Evolutionary conservation across 208 protist species (phyloP), one percentile per base, ranked within the genome.

Genomic region (Crithidia acanthocephali): DNA sequence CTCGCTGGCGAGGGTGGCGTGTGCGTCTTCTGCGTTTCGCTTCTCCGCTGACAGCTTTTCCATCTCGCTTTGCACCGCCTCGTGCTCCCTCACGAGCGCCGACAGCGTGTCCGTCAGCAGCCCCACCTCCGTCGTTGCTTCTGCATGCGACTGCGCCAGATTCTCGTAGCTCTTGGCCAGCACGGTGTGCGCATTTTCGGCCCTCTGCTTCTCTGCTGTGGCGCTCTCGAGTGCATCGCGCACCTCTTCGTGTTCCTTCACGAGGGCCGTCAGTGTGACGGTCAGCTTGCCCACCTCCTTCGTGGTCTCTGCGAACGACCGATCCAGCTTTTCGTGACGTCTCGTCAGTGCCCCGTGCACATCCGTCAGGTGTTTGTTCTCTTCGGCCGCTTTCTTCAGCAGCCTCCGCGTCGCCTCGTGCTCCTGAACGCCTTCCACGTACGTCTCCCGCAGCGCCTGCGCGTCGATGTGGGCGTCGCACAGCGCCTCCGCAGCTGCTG

Each of bases 401-500:
- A 20, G 32, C 57, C 18, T 62, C 23, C 57, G 57, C 35, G 37
- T 62, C 10, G 57, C 57, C 22, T 62, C 57, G 37, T 45, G 35
- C 40, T 45, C 57, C 37, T 50, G 25, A 20, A 62, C 37, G 40
- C 22, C 13, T 33, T 50, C 57, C n/a, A 62, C 57, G 57, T 62
- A 62, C 37, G 57, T 62, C 40, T 62, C 35, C 9, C 33, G 57
- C 57, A 62, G 22, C 40, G 57, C 16, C 40, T 62, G 57, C 28
- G 57, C 15, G 22, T 62, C 57, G 35, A 62, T 48, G 37, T 7
- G 5, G 37, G 40, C 20, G 37, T 50, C 37, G 10, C 35, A 15
- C n/a, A 62, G 57, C 33, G 50, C 4, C 47, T 25, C 32, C 25
- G 44, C 28, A 1, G 35, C 42, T 5, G 59, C 60, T 8, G 55